phyloP scores from a whole-genome alignment of 208 protist species.

The Strigomonas culicis region DNA sequence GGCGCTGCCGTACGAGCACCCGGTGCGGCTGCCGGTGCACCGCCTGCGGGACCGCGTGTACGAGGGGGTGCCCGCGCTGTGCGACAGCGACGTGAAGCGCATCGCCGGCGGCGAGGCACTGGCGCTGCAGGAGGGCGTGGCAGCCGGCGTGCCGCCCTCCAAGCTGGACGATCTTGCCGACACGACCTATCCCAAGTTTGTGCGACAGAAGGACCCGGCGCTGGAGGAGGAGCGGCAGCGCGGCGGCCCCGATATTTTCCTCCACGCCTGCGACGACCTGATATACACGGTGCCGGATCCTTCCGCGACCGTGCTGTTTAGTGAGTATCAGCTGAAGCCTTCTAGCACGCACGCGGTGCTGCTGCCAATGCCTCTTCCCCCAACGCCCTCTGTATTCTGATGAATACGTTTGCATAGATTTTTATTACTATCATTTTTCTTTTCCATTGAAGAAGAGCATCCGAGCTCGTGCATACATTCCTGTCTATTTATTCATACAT shows the following conservation, averaged over 20 bases:
- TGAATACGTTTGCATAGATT: constrained; percentile 9
- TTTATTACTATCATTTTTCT: constrained; percentile 2
- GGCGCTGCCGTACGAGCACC: constrained; percentile 57
- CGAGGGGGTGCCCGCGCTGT: constrained; percentile 8
- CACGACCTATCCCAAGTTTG: constrained; percentile 45
- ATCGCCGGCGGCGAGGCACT: neutral
- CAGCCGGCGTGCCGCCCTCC: neutral
- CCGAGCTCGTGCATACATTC: neutral
- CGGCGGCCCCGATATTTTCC: constrained; percentile 53
- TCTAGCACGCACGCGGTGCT: constrained; percentile 30
- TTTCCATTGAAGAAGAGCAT: too few species aligned
- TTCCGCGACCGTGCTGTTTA: constrained; percentile 51
- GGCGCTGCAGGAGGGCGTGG: neutral
- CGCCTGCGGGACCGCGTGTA: constrained; percentile 51
- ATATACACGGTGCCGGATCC: constrained; percentile 28
- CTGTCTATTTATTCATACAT: neutral
- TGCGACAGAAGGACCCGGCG: constrained; percentile 46
- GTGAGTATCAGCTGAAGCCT: constrained; percentile 27
- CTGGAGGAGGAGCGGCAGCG: constrained; percentile 69
- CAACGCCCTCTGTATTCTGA: constrained; percentile 71
- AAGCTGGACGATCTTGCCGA: constrained; percentile 64
- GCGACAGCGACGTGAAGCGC: constrained; percentile 10
- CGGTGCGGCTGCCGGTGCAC: constrained; percentile 47
- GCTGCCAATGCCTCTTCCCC: constrained; percentile 68
- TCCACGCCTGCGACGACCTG: constrained; percentile 52